These are phyloP conservation scores for Alnus rubra DNA, from an alignment of 306 rosid species.

Conservation along the genomic window DNA sequence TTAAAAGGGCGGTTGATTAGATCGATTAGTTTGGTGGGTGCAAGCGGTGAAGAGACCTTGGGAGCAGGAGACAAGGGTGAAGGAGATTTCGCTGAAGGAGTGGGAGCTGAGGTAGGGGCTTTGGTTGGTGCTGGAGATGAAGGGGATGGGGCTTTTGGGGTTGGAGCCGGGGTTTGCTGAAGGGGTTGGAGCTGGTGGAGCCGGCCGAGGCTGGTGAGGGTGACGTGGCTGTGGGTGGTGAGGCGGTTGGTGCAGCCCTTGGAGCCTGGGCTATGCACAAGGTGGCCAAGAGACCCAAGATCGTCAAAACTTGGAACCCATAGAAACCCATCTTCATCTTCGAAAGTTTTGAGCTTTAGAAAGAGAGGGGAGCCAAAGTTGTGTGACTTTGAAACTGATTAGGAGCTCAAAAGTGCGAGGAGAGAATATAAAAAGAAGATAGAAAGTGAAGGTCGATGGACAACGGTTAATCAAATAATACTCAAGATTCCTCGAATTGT, in stretches of 20 bases:
- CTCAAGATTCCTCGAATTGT: conserved; percentile 46
- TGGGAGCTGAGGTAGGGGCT: conserved; percentile 27
- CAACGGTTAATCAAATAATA: conserved; percentile 44
- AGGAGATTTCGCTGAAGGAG: conserved; percentile 8
- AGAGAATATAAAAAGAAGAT: conserved; percentile 42
- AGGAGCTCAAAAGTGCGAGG: not conserved
- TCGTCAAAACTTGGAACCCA: conserved; percentile 42
- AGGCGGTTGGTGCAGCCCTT: conserved; percentile 37
- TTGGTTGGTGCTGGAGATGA: conserved; percentile 31
- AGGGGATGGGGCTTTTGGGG: conserved; percentile 22
- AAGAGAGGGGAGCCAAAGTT: not conserved
- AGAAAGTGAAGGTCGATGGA: conserved; percentile 5
- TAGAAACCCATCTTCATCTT: conserved; percentile 49
- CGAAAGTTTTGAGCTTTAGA: not conserved
- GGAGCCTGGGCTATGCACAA: conserved; percentile 83
- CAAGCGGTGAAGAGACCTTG: conserved; percentile 13
- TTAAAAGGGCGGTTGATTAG: too few relatives aligned
- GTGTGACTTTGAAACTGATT: not conserved
- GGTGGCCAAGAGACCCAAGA: conserved; percentile 63
- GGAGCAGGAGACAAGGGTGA: conserved; percentile 2
- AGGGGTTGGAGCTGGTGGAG: conserved; percentile 28
- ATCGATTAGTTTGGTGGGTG: not conserved
- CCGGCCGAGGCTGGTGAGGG: not conserved
- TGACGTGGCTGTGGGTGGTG: conserved; percentile 41
- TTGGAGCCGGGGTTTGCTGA: conserved; percentile 29